Evolutionary conservation across 2,329 filamentous ascomycete genomes (phyloP), one percentile per base, ranked within the genome.

Genomic region (Sarocladium brachiariae): DNA sequence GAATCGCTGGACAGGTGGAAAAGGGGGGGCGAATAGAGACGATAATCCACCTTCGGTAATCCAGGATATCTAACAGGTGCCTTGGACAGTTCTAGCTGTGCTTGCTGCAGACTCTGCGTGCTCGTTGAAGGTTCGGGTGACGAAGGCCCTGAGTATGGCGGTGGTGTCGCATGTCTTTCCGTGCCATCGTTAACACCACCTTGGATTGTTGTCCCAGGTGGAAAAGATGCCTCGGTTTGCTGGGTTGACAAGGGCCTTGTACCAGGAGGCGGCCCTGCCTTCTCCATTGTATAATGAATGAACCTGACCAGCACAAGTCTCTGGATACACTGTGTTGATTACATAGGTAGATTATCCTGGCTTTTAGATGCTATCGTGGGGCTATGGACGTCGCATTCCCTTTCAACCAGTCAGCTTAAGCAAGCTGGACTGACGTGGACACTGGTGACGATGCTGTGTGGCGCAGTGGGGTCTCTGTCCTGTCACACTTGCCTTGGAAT

Each of bases 1-100:
- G 64, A 64, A 59, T 81, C 76, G 9, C 65, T 51, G 0, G 75
- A 78, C 2, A 79, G 65, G 39, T 71, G 70, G 59, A 80, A 80
- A 30, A 74, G 65, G 4, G 74, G 71, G 14, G 75, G 77, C 6
- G 65, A 65, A 61, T 81, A 81, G 16, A 74, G 67, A n/a, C 70
- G 67, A 61, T 78, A 77, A 61, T 78, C 73, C 14, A 78, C 57
- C 19, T 59, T 59, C 1, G 74, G 75, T 5, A 78, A 68, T 6
- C 74, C 75, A 1, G 72, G 70, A 54, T 76, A 74, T 23, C 39
- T 19, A 19, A 45, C 39, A n/a, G 39, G 39, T 13, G 39, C 39
- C 14, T 45, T 45, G 39, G 39, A 25, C 21, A 27, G 14, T 4
- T 45, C 39, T 10, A 23, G 8, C n/a, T 45, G 39, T 10, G 39